Evolutionary conservation across 495 filamentous ascomycete species (phyloP).

Genomic region (Xylaria scruposa): DNA sequence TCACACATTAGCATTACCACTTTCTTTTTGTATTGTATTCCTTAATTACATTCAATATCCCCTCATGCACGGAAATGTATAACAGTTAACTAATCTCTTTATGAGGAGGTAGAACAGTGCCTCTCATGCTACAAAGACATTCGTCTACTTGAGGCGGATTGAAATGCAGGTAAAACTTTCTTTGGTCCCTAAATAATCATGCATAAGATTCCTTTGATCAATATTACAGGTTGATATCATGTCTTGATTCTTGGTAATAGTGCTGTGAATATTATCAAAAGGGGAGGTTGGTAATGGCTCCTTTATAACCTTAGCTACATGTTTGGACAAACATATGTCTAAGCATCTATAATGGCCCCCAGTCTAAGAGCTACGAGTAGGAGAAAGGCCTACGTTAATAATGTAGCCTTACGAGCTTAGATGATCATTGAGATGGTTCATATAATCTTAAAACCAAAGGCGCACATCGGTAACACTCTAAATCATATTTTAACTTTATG

Average conservation of each 20-base stretch:
- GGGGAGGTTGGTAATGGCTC: background rate
- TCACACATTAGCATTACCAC: background rate
- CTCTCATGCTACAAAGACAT: background rate
- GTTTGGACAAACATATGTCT: background rate
- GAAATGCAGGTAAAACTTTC: background rate
- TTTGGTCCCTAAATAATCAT: background rate
- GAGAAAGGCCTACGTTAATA: background rate
- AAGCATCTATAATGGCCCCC: background rate
- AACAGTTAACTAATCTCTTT: background rate
- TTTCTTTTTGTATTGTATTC: background rate
- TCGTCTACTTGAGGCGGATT: background rate
- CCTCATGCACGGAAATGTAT: background rate
- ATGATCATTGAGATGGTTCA: background rate
- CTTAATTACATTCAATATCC: background rate
- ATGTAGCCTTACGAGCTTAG: background rate
- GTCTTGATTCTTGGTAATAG: no score
- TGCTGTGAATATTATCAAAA: background rate
- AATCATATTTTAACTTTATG: background rate
- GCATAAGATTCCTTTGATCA: background rate
- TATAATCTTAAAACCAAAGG: no score
- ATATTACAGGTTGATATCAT: background rate
- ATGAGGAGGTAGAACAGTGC: background rate
- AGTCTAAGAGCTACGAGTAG: background rate
- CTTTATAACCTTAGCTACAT: background rate
- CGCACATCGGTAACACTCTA: background rate